A percentile compares a stretch with the other conserved stretches of the same genome.
These are phyloP conservation scores for Chytridiales sp. DNA, from an alignment of 371 early-diverging fungal species.

Conservation along the genomic window DNA sequence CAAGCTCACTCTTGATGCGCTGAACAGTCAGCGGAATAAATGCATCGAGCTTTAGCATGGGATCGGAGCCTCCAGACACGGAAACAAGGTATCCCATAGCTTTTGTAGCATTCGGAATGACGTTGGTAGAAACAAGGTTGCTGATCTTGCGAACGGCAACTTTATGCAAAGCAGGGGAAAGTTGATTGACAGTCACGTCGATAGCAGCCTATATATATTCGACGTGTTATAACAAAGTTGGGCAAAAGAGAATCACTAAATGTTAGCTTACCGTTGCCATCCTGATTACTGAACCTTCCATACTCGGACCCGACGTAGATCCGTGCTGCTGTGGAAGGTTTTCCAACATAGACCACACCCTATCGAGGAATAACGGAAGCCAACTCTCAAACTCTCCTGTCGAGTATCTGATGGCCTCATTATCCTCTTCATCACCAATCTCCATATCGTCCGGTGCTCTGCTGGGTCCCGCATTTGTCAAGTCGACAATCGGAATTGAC, in stretches of 20 bases:
- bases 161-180: conserved; percentile 64
- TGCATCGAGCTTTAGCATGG: conserved; percentile 49
- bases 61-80: conserved; percentile 17
- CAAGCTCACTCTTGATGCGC: conserved; percentile 65
- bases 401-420: conserved; percentile 59
- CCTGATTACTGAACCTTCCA: conserved; percentile 50
- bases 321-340: conserved; percentile 70
- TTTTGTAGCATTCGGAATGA: conserved; percentile 69
- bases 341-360: conserved; percentile 75
- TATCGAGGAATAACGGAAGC: conserved; percentile 78
- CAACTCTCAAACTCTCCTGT: conserved; percentile 85
- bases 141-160: conserved; percentile 60
- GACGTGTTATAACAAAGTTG: conserved; percentile 52
- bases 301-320: conserved; percentile 6
- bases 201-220: too few species aligned
- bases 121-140: conserved; percentile 59
- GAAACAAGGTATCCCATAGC: conserved; percentile 61
- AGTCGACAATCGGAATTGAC: conserved; percentile 65
- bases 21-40: conserved; percentile 62
- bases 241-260: neutral
- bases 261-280: conserved; percentile 38
- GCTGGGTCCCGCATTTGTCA: conserved; percentile 39
- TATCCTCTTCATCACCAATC: conserved; percentile 56
- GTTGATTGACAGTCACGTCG: conserved; percentile 64
- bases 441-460: conserved; percentile 46